Percentiles rank a stretch among this genome's conserved stretches.
phyloP scores from a whole-genome alignment of 495 filamentous ascomycete species.

The Penicillium goetzii region DNA sequence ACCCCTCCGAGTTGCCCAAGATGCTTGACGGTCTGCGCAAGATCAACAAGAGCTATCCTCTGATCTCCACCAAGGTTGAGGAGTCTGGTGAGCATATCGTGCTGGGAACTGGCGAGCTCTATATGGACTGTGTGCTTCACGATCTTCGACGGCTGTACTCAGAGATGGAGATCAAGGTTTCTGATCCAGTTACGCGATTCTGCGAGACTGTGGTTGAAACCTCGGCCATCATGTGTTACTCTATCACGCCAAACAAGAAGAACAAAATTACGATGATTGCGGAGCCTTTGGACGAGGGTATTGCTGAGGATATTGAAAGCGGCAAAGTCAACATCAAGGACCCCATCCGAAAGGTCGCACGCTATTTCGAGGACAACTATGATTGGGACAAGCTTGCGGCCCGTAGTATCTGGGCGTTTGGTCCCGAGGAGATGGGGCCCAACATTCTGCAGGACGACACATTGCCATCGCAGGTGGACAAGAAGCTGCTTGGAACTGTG shows the following conservation, averaged over 20 bases:
- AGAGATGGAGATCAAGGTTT: constrained; percentile 99
- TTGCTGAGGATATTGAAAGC: constrained; percentile 92
- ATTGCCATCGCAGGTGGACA: constrained; percentile 84
- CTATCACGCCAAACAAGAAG: constrained; percentile 96
- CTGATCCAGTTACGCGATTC: constrained; percentile 95
- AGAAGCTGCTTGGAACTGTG: constrained; percentile 82
- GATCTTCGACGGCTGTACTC: constrained; percentile 91
- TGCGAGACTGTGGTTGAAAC: constrained; percentile 98
- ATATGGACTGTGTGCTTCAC: constrained; percentile 98
- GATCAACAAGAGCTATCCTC: constrained; percentile 95
- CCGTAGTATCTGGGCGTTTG: constrained; percentile 98
- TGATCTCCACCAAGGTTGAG: constrained; percentile 95
- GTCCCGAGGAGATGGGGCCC: constrained; percentile 90
- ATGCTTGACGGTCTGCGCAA: constrained; percentile 97
- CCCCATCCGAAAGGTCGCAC: constrained; percentile 88
- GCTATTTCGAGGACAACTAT: constrained; percentile 97
- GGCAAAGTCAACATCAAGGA: constrained; percentile 90
- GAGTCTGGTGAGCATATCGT: constrained; percentile 98
- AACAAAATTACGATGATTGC: constrained; percentile 99
- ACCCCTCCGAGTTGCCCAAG: constrained; percentile 97
- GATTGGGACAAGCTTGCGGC: constrained; percentile 95
- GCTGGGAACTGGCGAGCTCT: constrained; percentile 92
- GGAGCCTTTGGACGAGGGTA: constrained; percentile 90
- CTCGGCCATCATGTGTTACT: constrained; percentile 96
- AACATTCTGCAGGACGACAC: constrained; percentile 98